Evolutionary conservation across 768 basidiomycete species (phyloP).

Genomic region (Ramaria sp.): DNA sequence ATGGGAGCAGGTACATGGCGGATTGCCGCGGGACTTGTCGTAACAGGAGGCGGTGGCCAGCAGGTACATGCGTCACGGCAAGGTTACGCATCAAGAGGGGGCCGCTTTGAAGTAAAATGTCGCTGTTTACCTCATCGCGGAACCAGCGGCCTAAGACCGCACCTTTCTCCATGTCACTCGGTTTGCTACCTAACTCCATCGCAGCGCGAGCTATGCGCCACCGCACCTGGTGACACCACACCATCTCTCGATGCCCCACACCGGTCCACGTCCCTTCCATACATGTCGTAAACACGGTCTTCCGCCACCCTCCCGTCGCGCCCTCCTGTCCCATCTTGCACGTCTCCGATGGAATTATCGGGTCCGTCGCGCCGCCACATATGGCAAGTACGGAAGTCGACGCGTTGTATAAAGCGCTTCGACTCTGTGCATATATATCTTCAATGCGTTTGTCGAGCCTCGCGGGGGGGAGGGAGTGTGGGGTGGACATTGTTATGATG

Average conservation of each 20-base stretch:
- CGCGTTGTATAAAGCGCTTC: conserved; percentile 27
- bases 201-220: conserved; percentile 76
- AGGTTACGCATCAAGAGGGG: too few species aligned
- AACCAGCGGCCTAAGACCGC: conserved; percentile 55
- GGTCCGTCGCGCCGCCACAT: conserved; percentile 86
- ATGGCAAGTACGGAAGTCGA: conserved; percentile 68
- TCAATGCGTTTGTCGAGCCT: conserved; percentile 78
- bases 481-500: conserved; percentile 94
- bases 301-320: conserved; percentile 27
- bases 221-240: conserved; percentile 98
- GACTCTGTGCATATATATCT: conserved; percentile 47
- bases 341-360: conserved; percentile 85
- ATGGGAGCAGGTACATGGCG: conserved; percentile 42
- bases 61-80: conserved; percentile 12
- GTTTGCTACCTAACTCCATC: conserved; percentile 45
- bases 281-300: conserved; percentile 73
- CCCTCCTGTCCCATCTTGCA: conserved; percentile 29
- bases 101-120: neutral
- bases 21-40: conserved; percentile 28
- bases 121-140: conserved; percentile 29
- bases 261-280: conserved; percentile 92
- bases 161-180: conserved; percentile 19
- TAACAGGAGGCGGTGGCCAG: conserved; percentile 30
- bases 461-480: conserved; percentile 79
- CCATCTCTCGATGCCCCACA: conserved; percentile 92